Evolutionary conservation across 257 asterid genomes (phyloP).

Genomic region (Knoxia roxburghii): DNA sequence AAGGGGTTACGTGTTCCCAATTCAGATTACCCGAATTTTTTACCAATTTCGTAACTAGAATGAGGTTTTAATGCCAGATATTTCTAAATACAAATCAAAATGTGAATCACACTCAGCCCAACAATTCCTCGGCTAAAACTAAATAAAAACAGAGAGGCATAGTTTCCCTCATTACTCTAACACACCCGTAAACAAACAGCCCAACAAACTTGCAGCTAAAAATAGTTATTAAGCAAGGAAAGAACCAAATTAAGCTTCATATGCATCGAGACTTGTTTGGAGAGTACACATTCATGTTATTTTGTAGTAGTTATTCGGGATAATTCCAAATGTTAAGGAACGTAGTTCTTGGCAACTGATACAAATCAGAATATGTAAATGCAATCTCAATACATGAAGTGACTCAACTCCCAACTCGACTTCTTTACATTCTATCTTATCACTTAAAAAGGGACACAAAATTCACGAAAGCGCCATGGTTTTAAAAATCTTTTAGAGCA

Average conservation of each 20-base stretch:
- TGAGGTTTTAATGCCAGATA: background rate
- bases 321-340: too few relatives aligned
- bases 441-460: background rate
- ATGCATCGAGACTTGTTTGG: background rate
- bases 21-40: background rate
- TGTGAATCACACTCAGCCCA: background rate
- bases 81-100: background rate
- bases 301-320: background rate
- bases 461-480: background rate
- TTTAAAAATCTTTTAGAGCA: background rate
- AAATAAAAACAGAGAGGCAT: background rate
- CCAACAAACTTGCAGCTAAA: background rate
- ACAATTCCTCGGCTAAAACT: background rate
- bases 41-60: background rate
- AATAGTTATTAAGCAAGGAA: background rate
- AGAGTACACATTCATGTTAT: background rate
- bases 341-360: background rate
- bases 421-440: too few relatives aligned
- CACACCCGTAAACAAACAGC: background rate
- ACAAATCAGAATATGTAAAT: background rate
- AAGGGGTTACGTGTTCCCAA: background rate
- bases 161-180: background rate
- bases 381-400: background rate
- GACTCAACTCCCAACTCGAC: background rate
- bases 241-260: background rate